Base-by-base conservation (phyloP, 805 yeast species). In the Candida golubevii region DNA sequence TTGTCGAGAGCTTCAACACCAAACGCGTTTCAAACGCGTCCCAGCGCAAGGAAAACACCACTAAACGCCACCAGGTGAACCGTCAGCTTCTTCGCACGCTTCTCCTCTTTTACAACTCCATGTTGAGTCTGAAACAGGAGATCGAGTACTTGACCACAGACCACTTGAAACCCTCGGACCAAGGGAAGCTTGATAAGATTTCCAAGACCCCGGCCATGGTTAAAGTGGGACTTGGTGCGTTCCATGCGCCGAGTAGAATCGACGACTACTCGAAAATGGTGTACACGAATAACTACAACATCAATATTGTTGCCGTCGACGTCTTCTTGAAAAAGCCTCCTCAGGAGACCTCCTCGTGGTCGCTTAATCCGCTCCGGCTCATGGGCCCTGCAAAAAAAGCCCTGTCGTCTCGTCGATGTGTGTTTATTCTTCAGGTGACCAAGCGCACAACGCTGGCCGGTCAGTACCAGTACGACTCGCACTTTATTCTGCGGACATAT, bases 1-100 rank as follows among this genome's bases (percentile, higher is more conserved):
- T 90, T 57, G 78, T 84, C 57, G 95, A 89, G 58, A 77, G 83
- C 44, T 82, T 93, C 66, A 83, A 86, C 62, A 66, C 74, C 15
- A 80, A 87, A 60, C 78, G 80, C 35, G 79, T 91, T 39, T 81
- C 89, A 49, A 77, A 81, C 45, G 77, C 90, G 26, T 78, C 78
- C 35, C 96, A 88, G 53, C 70, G 97, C 29, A 83, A 81, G 12
- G 88, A 85, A 48, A 67, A 78, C n/a, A 79, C 88, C 32, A 65
- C 72, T 32, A 69, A 69, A 2, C 83, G 93, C 56, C 76, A 78
- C 54, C 78, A 85, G 50, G 63, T 82, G 38, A 80, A 80, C 18
- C 64, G 67, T 46, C 85, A 84, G 54, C 45, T 88, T n/a, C 71
- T 79, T 37, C 76, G 83, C 34, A 67, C 86, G 39, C 61, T 89